Base-by-base conservation (phyloP, 441 rosid species). In the Aquilaria agallochum region DNA sequence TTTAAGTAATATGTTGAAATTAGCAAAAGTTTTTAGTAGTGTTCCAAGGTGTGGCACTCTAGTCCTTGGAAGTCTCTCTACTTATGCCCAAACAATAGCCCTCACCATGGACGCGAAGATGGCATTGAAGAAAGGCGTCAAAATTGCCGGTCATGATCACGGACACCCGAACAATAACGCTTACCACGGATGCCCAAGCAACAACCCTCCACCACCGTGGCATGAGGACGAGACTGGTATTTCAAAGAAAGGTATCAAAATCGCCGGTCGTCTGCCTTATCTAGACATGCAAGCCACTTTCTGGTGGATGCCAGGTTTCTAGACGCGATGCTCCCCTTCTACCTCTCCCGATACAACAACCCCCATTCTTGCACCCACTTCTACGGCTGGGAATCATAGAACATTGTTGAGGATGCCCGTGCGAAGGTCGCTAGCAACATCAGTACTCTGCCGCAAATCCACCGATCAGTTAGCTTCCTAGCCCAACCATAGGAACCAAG, bases 321-420 rank as follows among this genome's bases (percentile, higher is more conserved):
- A 9, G 97, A 94, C 62, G 86, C 97, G 6, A 94, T 94, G 90
- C 85, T 81, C 11, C 94, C 96, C 1, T 94, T 74, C 54, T 76
- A 80, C 59, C 60, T 89, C 63, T 73, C 84, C 13, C 87, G 87
- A 11, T 94, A 72, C 58, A 96, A 96, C 0, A 94, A 91, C 67
- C 95, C 98, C 36, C 97, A 94, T 83, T 94, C 98, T 9, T 90
- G 98, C 3, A 90, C 98, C 50, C 98, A 94, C 70, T 84, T 91
- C 31, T 93, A 76, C 73, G 98, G 98, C 30, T 93, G 98, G 98
- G 98, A 93, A 64, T 92, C 98, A 2, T 97, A 93, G 60, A 71
- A 63, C 59, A 97, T 93, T 2, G 95, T 82, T 5, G 98, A 94
- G 66, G 68, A 79, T 2, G 94, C 99, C n/a, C 90, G 96, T 42